Evolutionary conservation across 176 grass and related monocot species (phyloP).

Genomic region (Ensete ventricosum): DNA sequence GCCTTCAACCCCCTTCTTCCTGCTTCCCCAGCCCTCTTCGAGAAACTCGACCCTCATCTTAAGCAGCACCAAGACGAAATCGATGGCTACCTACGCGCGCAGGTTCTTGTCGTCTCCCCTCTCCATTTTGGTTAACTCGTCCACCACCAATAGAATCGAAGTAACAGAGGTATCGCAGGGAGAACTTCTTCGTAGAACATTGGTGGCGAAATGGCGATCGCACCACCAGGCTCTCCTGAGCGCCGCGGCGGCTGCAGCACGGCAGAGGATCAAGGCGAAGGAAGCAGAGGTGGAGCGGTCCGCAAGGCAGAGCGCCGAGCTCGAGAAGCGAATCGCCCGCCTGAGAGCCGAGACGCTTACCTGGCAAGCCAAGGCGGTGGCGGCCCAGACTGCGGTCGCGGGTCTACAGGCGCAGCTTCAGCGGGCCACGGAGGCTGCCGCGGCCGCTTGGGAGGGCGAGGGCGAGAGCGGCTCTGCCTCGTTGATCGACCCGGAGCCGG

Average conservation of each 20-base stretch:
- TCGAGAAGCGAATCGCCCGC: conserved; percentile 42
- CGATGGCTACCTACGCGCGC: too few species aligned
- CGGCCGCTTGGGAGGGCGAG: conserved; percentile 16
- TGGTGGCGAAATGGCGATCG: conserved; percentile 31
- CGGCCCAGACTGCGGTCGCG: conserved; percentile 51
- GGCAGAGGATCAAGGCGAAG: conserved; percentile 39
- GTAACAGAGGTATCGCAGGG: conserved; percentile 20
- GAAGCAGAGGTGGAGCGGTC: conserved; percentile 47
- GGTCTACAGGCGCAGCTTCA: conserved; percentile 65
- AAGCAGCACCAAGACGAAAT: too few species aligned
- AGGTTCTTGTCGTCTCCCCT: too few species aligned
- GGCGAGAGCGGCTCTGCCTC: conserved; percentile 9
- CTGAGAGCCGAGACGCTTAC: conserved; percentile 43
- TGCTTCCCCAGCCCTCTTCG: too few species aligned
- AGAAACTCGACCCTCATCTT: too few species aligned
- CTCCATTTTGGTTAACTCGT: too few species aligned
- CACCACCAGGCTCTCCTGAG: conserved; percentile 34
- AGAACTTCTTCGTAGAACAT: conserved; percentile 38
- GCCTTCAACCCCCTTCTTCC: too few species aligned
- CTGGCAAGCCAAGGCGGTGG: conserved; percentile 62
- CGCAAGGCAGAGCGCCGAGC: conserved; percentile 32
- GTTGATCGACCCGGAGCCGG: conserved; percentile 21
- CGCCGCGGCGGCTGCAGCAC: conserved; percentile 31
- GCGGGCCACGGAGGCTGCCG: conserved; percentile 30
- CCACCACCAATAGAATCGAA: too few species aligned